A percentile compares a stretch with the other conserved stretches of the same genome.
Evolutionary conservation across 306 rosid genomes (phyloP).

Genomic region (Cicer bijugum): DNA sequence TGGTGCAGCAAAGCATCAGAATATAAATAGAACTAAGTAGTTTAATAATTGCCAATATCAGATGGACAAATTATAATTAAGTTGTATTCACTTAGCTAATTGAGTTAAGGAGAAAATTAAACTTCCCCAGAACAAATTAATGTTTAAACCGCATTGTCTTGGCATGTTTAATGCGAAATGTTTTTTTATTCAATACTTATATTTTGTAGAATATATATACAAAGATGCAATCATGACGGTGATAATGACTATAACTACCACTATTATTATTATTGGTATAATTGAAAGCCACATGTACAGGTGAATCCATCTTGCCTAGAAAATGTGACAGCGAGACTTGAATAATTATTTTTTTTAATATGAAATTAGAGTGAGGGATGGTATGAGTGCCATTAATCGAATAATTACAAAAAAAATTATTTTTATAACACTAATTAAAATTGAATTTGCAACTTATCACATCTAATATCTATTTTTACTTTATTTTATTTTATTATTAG

Average conservation of each 20-base stretch:
- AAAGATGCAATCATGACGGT: slow-evolving; percentile 42
- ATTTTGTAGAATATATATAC: not conserved
- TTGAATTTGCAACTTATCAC: too few species aligned
- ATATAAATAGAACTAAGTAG: slow-evolving; percentile 24
- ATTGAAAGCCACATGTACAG: slow-evolving; percentile 43
- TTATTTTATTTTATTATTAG: too few species aligned
- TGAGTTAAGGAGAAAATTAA: slow-evolving; percentile 8
- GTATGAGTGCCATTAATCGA: too few species aligned
- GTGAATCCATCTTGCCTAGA: slow-evolving; percentile 40
- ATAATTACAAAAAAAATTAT: too few species aligned
- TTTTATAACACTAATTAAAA: too few species aligned
- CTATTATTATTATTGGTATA: slow-evolving; percentile 30
- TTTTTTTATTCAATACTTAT: slow-evolving; percentile 20
- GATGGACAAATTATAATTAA: slow-evolving; percentile 1
- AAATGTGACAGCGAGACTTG: slow-evolving; percentile 38
- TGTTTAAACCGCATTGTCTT: slow-evolving; percentile 36
- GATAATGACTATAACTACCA: slow-evolving; percentile 51
- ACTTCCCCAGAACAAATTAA: slow-evolving; percentile 43
- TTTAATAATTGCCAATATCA: slow-evolving; percentile 1
- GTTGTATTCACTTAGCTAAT: slow-evolving; percentile 13
- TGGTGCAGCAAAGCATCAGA: slow-evolving; percentile 5
- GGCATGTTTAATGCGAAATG: slow-evolving; percentile 27
- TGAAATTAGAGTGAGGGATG: too few species aligned
- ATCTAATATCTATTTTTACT: too few species aligned
- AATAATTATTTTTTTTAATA: too few species aligned